A percentile compares a stretch with the other conserved stretches of the same genome.
Conservation (phyloP, 2,329 filamentous ascomycete genomes). For the Pseudocercospora pini-densiflorae region DNA sequence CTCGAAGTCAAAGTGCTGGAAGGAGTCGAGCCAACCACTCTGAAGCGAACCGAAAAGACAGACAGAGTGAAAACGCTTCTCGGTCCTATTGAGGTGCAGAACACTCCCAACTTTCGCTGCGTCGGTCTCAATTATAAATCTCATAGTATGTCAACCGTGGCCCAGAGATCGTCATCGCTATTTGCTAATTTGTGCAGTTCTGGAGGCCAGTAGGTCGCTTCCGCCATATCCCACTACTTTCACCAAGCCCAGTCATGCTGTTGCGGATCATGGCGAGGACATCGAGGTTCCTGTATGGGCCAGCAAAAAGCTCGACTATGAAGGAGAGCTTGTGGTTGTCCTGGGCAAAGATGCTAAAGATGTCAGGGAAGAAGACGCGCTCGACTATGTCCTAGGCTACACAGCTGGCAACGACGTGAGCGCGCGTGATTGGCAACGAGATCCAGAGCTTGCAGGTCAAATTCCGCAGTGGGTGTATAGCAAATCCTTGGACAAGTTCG, state of each 20-base stretch:
- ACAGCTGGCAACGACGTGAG: conserved; percentile 77
- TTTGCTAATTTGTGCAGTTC: conserved; percentile 24
- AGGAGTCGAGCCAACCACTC: conserved; percentile 50
- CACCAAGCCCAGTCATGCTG: conserved; percentile 70
- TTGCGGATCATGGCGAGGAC: conserved; percentile 66
- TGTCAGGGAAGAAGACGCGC: conserved; percentile 65
- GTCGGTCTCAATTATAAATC: conserved; percentile 65
- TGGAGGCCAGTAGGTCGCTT: conserved; percentile 64
- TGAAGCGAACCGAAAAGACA: conserved; percentile 57
- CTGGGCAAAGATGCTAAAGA: conserved; percentile 70
- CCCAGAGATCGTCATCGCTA: not conserved
- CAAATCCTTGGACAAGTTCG: conserved; percentile 63
- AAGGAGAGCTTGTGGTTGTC: conserved; percentile 75
- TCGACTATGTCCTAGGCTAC: conserved; percentile 75
- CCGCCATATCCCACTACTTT: conserved; percentile 75
- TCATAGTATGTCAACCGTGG: conserved; percentile 44
- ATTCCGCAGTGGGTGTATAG: conserved; percentile 63
- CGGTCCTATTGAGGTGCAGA: conserved; percentile 54
- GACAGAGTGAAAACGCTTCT: conserved; percentile 59
- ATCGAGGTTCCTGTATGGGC: conserved; percentile 69
- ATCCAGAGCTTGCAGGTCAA: conserved; percentile 46
- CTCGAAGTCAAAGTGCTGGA: conserved; percentile 58
- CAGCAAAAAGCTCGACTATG: conserved; percentile 73
- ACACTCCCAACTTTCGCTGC: conserved; percentile 62
- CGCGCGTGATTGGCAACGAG: conserved; percentile 66